Conservation (phyloP, 257 asterid genomes). For the Nyctanthes arbortristis region DNA sequence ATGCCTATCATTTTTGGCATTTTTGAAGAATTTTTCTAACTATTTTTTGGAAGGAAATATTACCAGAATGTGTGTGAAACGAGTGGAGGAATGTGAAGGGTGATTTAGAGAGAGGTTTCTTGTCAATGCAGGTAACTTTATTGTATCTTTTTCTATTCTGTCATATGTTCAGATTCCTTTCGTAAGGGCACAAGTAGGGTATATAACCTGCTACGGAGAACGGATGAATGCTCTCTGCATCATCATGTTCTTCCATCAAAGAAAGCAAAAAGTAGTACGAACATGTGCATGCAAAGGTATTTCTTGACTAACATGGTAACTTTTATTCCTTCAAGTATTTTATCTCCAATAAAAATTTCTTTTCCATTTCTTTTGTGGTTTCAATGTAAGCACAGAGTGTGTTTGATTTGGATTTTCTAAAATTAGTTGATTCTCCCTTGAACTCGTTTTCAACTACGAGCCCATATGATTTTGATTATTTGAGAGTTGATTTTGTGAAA, state of each 20-base stretch:
- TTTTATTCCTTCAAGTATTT: too few species aligned
- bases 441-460: too few species aligned
- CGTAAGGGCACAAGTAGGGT: constrained; percentile 46
- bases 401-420: too few species aligned
- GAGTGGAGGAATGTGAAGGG: background rate
- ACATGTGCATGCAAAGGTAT: background rate
- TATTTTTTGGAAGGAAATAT: background rate
- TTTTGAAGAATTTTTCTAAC: background rate
- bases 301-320: background rate
- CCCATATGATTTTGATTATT: too few species aligned
- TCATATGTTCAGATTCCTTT: constrained; percentile 37
- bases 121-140: constrained; percentile 52
- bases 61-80: background rate
- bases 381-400: too few species aligned
- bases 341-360: too few species aligned
- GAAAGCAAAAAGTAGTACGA: background rate
- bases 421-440: too few species aligned
- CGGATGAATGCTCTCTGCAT: constrained; percentile 23
- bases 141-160: constrained; percentile 27
- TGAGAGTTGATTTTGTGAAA: too few species aligned
- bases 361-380: too few species aligned
- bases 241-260: background rate
- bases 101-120: constrained; percentile 30
- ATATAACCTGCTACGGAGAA: constrained; percentile 56
- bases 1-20: constrained; percentile 58